These are phyloP conservation scores for Colletotrichum sp. DNA, from an alignment of 2,329 filamentous ascomycete genomes.

Conservation along the genomic window DNA sequence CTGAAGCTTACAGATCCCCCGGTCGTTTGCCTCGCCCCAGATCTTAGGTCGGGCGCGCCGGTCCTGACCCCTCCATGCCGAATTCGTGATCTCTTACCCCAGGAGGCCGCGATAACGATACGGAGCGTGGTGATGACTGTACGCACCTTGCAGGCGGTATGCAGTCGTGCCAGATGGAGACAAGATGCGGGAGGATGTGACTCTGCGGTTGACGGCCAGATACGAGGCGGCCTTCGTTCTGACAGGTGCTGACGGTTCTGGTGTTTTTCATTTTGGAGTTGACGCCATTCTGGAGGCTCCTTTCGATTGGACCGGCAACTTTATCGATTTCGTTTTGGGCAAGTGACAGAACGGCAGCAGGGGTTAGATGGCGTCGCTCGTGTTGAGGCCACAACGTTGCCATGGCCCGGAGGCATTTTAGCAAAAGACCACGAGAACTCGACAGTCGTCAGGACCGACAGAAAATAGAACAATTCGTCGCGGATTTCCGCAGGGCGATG, in stretches of 20 bases:
- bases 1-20: not conserved
- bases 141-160: slow-evolving; percentile 1
- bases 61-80: not conserved
- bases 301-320: slow-evolving; percentile 12
- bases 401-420: not conserved
- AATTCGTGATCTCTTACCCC: not conserved
- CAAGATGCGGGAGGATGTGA: not conserved
- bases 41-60: not conserved
- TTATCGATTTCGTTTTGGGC: slow-evolving; percentile 15
- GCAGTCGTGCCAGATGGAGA: slow-evolving; percentile 1
- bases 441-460: not conserved
- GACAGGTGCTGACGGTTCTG: not conserved
- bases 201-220: not conserved
- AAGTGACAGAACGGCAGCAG: slow-evolving; percentile 1
- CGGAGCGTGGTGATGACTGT: slow-evolving; percentile 9
- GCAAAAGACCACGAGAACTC: not conserved
- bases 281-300: not conserved
- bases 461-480: not conserved
- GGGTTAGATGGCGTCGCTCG: not conserved
- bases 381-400: slow-evolving; percentile 1
- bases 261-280: not conserved
- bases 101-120: not conserved
- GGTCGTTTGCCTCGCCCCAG: not conserved
- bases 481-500: not conserved
- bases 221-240: slow-evolving; percentile 14